These are phyloP conservation scores for Aspergillus cavernicola DNA, from an alignment of 495 filamentous ascomycete genomes.

Conservation along the genomic window DNA sequence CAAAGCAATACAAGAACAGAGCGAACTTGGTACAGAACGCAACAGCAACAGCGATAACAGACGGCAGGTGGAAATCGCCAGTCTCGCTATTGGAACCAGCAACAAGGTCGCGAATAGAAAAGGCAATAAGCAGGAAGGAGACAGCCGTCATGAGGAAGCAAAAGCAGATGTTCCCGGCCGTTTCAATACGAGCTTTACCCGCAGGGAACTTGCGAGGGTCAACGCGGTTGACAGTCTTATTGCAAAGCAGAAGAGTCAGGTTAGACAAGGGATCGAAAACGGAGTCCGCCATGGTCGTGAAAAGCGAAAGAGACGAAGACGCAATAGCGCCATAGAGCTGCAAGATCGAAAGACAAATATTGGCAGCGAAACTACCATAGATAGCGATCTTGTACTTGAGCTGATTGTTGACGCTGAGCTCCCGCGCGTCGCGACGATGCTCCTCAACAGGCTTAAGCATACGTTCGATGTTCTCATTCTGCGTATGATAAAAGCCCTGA, in stretches of 20 bases:
- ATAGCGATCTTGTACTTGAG: constrained; percentile 86
- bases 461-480: constrained; percentile 90
- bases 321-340: constrained; percentile 88
- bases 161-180: constrained; percentile 93
- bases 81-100: constrained; percentile 30
- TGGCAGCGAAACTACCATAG: constrained; percentile 83
- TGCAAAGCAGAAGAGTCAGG: constrained; percentile 78
- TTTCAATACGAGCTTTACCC: constrained; percentile 93
- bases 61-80: constrained; percentile 69
- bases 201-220: constrained; percentile 88
- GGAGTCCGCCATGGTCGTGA: constrained; percentile 97
- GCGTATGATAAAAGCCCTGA: constrained; percentile 80
- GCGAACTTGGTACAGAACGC: constrained; percentile 80
- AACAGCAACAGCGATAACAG: constrained; percentile 79
- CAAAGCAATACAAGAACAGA: constrained; percentile 90
- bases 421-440: constrained; percentile 73
- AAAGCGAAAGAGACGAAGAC: constrained; percentile 85
- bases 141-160: constrained; percentile 95
- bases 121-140: constrained; percentile 84
- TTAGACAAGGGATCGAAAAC: constrained; percentile 95
- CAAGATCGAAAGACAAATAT: constrained; percentile 69
- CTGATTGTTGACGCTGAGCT: constrained; percentile 75
- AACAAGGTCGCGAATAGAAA: constrained; percentile 69
- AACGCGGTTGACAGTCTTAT: constrained; percentile 83
- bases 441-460: constrained; percentile 92